Evolutionary conservation across 1,139 yeast genomes (phyloP).

Genomic region (Nematodospora anomalae): DNA sequence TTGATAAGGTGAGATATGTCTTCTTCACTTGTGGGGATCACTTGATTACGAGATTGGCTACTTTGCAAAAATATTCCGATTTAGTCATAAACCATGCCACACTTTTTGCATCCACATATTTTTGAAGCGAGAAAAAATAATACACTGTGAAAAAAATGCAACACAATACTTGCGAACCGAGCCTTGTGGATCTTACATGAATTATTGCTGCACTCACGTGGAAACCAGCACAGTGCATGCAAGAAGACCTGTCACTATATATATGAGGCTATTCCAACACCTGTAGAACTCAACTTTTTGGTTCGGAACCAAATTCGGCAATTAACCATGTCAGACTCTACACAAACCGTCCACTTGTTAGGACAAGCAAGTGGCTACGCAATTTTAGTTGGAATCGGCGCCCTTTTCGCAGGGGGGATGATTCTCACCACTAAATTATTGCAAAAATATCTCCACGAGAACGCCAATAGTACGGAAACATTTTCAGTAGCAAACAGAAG

Average conservation of each 20-base stretch:
- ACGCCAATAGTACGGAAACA: slow-evolving; percentile 30
- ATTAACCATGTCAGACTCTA: slow-evolving; percentile 10
- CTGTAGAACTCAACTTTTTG: no score
- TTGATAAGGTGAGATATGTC: no score
- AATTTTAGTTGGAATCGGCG: slow-evolving; percentile 31
- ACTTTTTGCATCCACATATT: background rate
- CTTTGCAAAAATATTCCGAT: no score
- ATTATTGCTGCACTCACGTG: background rate
- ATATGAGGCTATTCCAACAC: no score
- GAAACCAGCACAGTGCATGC: no score
- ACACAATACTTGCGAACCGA: background rate
- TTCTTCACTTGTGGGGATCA: no score
- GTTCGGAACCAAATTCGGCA: no score
- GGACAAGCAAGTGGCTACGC: slow-evolving; percentile 31
- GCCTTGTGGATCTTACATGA: background rate
- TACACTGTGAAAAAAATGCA: no score
- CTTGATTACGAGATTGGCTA: no score
- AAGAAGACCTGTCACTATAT: no score
- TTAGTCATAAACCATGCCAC: background rate
- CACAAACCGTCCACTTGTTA: slow-evolving; percentile 18
- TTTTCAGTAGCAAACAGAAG: slow-evolving; percentile 31
- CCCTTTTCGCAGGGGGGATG: slow-evolving; percentile 31
- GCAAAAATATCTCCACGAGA: slow-evolving; percentile 26
- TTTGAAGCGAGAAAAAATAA: no score
- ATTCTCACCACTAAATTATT: slow-evolving; percentile 26